These are phyloP conservation scores for Oryza brachyantha DNA, from an alignment of 176 grass and related monocot species.

Conservation along the genomic window DNA sequence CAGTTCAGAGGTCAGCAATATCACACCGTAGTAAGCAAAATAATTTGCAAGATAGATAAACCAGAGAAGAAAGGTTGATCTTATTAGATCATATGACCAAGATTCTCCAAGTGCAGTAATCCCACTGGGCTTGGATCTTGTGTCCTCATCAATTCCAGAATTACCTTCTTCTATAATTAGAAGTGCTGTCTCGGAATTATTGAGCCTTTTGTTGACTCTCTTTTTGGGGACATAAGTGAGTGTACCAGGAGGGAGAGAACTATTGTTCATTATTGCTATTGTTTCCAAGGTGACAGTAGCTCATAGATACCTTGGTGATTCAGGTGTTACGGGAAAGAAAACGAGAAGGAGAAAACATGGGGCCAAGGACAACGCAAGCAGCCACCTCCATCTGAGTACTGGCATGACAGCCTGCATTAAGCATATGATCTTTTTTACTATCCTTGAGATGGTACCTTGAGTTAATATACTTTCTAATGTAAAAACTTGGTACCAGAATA, in stretches of 20 bases:
- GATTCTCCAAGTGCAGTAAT: slow-evolving; percentile 26
- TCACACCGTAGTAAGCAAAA: slow-evolving; percentile 70
- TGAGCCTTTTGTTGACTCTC: slow-evolving; percentile 7
- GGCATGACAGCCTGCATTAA: slow-evolving; percentile 62
- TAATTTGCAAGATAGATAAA: slow-evolving; percentile 53
- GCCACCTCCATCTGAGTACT: slow-evolving; percentile 68
- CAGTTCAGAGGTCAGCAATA: slow-evolving; percentile 67
- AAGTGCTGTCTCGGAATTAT: slow-evolving; percentile 36
- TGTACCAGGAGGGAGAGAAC: slow-evolving; percentile 48
- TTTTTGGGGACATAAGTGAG: slow-evolving; percentile 31
- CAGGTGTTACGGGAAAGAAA: slow-evolving; percentile 53
- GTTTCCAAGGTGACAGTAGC: slow-evolving; percentile 51
- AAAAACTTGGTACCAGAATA: no score
- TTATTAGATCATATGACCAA: slow-evolving; percentile 46
- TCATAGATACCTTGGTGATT: slow-evolving; percentile 81
- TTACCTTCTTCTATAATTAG: slow-evolving; percentile 26
- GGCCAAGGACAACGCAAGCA: slow-evolving; percentile 51
- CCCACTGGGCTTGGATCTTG: neutral
- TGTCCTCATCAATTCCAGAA: slow-evolving; percentile 5
- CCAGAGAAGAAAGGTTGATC: slow-evolving; percentile 65
- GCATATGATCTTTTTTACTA: no score
- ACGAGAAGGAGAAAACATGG: slow-evolving; percentile 63
- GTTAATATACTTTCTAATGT: no score
- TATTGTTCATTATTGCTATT: slow-evolving; percentile 62
- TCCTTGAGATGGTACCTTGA: no score